Evolutionary conservation across 768 basidiomycete genomes (phyloP), one percentile per base, ranked within the genome.

Genomic region (Myochromella boudieri): DNA sequence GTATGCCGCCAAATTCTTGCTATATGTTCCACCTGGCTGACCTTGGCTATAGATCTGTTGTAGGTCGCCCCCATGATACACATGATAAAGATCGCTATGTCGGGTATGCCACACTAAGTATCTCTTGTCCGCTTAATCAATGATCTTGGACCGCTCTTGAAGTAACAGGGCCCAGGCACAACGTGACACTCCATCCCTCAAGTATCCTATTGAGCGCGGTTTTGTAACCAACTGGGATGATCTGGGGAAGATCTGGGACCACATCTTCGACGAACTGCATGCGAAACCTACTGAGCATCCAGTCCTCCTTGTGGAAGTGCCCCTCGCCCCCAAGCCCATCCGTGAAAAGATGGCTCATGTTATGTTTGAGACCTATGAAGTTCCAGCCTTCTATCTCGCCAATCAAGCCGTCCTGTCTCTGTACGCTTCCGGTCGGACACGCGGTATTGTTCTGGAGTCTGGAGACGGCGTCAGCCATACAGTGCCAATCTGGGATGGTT

Each of bases 181-280:
- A 78, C 88, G 93, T 70, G 93, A 93, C 77, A 91, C 95, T 67
- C 78, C 95, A 54, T 87, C 87, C 36, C 72, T 95, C 60, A 93
- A 93, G 73, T 92, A 95, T 74, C 93, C 91, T 42, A 92, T 92
- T 58, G 88, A 93, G 68, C 91, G 91, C 72, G 90, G 91, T 70
- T 87, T 92, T 62, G 88, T 95, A 67, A 94, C 92, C 69, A 94
- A 97, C 83, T 97, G 94, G 94, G 94, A 95, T 61, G 93, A 95
- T 71, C 94, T 95, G 92, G 94, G 95, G 76, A 94, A 95, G 76
- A 95, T 95, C 67, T 95, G 92, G 92, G 91, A 94, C 68, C 92
- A 95, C 76, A 94, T 92, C 72, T 95, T 91, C 82, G 92, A 94
- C 66, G 91, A 92, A 69, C 84, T 92, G 51, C 89, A 90, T 72